Conservation (phyloP, 306 rosid genomes). For the Begonia fuchsioides region DNA sequence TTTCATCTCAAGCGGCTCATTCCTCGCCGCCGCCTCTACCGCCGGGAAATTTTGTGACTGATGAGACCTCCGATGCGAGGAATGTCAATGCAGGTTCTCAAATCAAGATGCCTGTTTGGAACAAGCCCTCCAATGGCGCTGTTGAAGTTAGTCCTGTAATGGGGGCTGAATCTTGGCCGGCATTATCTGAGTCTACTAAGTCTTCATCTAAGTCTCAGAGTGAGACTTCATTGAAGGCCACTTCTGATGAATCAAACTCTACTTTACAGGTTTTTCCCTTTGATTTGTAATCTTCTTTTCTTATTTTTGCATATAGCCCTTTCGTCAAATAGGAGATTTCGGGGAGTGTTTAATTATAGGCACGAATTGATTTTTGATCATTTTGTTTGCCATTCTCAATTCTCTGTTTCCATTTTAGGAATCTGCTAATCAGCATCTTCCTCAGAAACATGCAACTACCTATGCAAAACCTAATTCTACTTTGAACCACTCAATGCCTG, state of each 20-base stretch:
- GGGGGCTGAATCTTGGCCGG: slow-evolving; percentile 78
- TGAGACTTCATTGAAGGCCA: slow-evolving; percentile 35
- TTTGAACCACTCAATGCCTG: slow-evolving; percentile 22
- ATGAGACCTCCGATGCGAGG: slow-evolving; percentile 18
- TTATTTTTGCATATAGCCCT: background rate
- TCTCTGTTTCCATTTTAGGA: slow-evolving; percentile 29
- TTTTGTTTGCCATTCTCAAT: slow-evolving; percentile 8
- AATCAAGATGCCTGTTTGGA: slow-evolving; percentile 56
- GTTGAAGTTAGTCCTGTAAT: slow-evolving; percentile 44
- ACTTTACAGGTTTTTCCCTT: slow-evolving; percentile 42
- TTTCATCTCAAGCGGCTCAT: slow-evolving; percentile 19
- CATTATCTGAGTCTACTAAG: slow-evolving; percentile 42
- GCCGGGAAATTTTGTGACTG: slow-evolving; percentile 8
- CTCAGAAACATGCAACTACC: slow-evolving; percentile 26
- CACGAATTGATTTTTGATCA: background rate
- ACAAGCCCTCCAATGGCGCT: slow-evolving; percentile 47
- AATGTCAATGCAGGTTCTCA: slow-evolving; percentile 36
- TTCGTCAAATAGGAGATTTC: background rate
- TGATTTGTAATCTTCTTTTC: background rate
- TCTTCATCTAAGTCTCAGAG: slow-evolving; percentile 27
- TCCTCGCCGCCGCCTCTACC: slow-evolving; percentile 9
- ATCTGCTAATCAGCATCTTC: slow-evolving; percentile 24
- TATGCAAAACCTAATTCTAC: slow-evolving; percentile 25
- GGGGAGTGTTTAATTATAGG: too few relatives aligned
- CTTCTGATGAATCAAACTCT: slow-evolving; percentile 26